These are phyloP conservation scores for Blastobotrys parvus DNA, from an alignment of 805 yeast genomes.

Conservation along the genomic window DNA sequence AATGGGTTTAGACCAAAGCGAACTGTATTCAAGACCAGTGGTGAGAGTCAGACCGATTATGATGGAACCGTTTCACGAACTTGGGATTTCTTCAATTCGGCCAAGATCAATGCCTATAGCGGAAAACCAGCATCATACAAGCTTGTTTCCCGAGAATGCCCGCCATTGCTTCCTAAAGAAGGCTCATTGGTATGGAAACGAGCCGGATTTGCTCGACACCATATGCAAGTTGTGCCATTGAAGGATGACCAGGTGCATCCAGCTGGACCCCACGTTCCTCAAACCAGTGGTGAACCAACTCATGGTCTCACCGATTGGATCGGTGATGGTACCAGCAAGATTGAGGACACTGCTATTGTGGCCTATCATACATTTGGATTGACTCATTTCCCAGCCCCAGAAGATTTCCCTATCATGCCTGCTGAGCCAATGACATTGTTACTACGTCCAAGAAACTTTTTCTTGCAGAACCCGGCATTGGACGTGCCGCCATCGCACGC, in stretches of 20 bases:
- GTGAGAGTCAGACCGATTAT: slow-evolving; percentile 55
- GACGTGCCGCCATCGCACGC: slow-evolving; percentile 56
- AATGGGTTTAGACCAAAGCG: slow-evolving; percentile 65
- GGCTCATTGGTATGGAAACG: slow-evolving; percentile 71
- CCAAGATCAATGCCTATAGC: slow-evolving; percentile 54
- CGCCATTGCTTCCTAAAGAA: slow-evolving; percentile 63
- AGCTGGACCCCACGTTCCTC: slow-evolving; percentile 45
- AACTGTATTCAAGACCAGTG: slow-evolving; percentile 47
- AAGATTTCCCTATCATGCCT: slow-evolving; percentile 86
- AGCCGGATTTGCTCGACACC: slow-evolving; percentile 71
- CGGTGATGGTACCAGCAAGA: slow-evolving; percentile 25
- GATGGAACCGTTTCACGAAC: slow-evolving; percentile 33
- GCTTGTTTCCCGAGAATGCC: slow-evolving; percentile 65
- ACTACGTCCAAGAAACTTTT: slow-evolving; percentile 73
- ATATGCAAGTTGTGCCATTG: slow-evolving; percentile 64
- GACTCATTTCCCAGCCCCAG: slow-evolving; percentile 83
- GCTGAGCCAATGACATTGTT: slow-evolving; percentile 70
- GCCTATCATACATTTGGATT: slow-evolving; percentile 79
- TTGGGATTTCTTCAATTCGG: slow-evolving; percentile 54
- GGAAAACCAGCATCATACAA: slow-evolving; percentile 71
- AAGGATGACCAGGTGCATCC: slow-evolving; percentile 68
- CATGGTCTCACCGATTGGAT: slow-evolving; percentile 24
- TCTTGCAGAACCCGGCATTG: slow-evolving; percentile 67
- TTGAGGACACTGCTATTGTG: slow-evolving; percentile 55
- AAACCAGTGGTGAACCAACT: slow-evolving; percentile 27